A percentile compares a stretch with the other conserved stretches of the same genome.
Evolutionary conservation across 179 eudicot species (phyloP).

Genomic region (Spinacia oleracea): DNA sequence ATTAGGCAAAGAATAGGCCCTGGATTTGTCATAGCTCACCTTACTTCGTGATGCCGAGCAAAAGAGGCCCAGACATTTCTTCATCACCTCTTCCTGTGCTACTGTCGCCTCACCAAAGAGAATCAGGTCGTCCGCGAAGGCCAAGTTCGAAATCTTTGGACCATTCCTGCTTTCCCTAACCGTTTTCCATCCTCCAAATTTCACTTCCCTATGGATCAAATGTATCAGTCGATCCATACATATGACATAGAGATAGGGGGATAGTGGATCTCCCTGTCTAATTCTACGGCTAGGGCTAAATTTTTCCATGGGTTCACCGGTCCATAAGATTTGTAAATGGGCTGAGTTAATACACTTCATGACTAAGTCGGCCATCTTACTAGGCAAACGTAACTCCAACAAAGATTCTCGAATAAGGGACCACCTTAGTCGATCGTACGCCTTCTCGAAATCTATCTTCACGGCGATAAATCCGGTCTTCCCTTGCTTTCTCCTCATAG

Average conservation of each 20-base stretch:
- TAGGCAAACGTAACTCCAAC: not conserved
- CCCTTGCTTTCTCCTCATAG: not conserved
- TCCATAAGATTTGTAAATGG: not conserved
- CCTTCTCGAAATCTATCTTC: slow-evolving; percentile 5
- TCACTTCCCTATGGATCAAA: not conserved
- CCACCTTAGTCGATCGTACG: not conserved
- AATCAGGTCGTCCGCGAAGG: not conserved
- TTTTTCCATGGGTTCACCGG: not conserved
- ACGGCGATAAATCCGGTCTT: not conserved
- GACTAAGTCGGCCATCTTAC: not conserved
- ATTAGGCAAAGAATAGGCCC: not conserved
- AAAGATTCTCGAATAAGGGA: not conserved
- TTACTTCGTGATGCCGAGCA: not conserved
- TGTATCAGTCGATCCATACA: not conserved
- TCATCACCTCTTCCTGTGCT: not conserved
- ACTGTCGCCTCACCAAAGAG: not conserved
- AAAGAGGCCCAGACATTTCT: not conserved
- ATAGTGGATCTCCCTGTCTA: not conserved
- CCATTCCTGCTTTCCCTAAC: not conserved
- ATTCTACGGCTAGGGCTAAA: not conserved
- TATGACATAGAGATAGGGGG: not conserved
- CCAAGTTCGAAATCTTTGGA: not conserved
- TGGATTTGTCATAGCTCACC: not conserved
- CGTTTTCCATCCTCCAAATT: not conserved
- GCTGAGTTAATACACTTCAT: not conserved